Conservation (phyloP, 106 monocot genomes). For the Dioscorea dumetorum region DNA sequence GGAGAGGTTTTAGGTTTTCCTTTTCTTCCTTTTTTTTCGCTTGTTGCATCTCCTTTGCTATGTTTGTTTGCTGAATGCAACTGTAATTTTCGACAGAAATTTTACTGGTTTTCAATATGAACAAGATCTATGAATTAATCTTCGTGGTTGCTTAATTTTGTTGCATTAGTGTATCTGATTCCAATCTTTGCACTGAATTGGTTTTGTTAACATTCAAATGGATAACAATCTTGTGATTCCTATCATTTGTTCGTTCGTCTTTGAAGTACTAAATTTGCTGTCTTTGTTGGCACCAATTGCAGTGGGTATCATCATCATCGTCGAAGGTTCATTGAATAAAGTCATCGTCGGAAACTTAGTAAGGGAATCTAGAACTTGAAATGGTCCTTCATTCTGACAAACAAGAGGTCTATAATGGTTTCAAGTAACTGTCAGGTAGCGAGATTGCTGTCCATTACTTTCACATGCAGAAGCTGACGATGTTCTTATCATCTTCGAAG, state of each 20-base stretch:
- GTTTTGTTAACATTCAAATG: not conserved
- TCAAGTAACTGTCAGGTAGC: not conserved
- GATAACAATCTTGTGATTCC: no score
- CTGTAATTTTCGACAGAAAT: not conserved
- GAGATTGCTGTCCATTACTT: not conserved
- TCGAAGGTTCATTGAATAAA: no score
- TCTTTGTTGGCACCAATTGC: no score
- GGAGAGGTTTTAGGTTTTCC: constrained; percentile 2
- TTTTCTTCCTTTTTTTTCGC: not conserved
- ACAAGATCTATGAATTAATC: not conserved
- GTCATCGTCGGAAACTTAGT: not conserved
- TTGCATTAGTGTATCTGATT: not conserved
- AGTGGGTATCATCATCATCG: no score
- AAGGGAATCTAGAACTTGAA: not conserved
- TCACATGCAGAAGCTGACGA: not conserved
- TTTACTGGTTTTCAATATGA: not conserved
- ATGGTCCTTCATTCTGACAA: no score
- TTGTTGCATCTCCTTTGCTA: not conserved
- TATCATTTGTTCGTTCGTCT: no score
- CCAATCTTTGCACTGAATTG: not conserved
- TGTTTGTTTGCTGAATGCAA: constrained; percentile 1
- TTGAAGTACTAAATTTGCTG: no score
- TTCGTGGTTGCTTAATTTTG: not conserved
- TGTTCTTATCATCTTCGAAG: not conserved
- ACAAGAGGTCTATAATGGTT: constrained; percentile 1